Evolutionary conservation across 805 yeast genomes (phyloP), one percentile per base, ranked within the genome.

Genomic region (Metahyphopichia silvanorum): DNA sequence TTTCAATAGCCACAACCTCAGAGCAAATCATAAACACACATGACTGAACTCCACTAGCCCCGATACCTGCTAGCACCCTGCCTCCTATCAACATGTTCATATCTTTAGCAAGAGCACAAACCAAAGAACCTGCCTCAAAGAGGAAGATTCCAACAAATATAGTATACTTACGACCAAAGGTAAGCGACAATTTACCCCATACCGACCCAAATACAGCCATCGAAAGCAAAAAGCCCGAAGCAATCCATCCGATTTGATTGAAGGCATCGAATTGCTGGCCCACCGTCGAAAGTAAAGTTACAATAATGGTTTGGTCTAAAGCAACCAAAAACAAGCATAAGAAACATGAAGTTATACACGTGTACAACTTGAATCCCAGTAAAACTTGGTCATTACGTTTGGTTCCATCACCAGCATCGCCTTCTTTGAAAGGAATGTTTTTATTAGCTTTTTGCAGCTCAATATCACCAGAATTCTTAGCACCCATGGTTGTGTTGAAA

Each of bases 341-440:
- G 34, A 54, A 53, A 5, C 57, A 34, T 2, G 68, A 46, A 11
- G 39, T 7, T 19, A 51, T 35, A 25, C 55, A 38, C 6, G 43
- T 25, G 4, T 11, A 26, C 25, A 52, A 37, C 11, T 34, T 31
- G 32, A 27, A n/a, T 2, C 57, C 57, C 28, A 40, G 21, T 34
- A 53, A 39, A 30, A 47, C 44, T 33, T 48, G 48, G 23, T 53
- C 66, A 19, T 46, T 51, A 33, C 63, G 39, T 11, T 31, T 38
- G 4, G 66, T 57, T 12, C 66, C 66, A 37, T 61, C 66, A 16
- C 68, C 68, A 19, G 66, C 66, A 31, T 51, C 53, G 6, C 47
- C 35, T 37, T 54, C 60, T 32, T 40, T 41, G 37, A 47, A 53
- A 15, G 13, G 25, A 10, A 12, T 15, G 3, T 5, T 23, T 5